These are phyloP conservation scores for Yamadazyma trypodendri DNA, from an alignment of 1,139 yeast genomes.

Conservation along the genomic window DNA sequence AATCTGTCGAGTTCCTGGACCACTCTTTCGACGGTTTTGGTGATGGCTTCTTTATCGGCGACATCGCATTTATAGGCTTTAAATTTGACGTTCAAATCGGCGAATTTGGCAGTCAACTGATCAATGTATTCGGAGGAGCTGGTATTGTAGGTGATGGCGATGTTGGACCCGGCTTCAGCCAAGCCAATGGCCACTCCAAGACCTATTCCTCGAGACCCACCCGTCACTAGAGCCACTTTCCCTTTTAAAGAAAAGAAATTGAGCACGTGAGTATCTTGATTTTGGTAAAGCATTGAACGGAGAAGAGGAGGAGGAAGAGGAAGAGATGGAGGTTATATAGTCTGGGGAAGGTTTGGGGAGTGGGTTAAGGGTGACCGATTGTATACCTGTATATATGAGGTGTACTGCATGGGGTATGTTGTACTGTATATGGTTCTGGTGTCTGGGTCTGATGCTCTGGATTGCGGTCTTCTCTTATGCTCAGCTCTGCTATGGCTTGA, in stretches of 20 bases:
- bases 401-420: no score
- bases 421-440: no score
- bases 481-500: no score
- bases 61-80: constrained; percentile 22
- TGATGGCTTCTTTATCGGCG: constrained; percentile 20
- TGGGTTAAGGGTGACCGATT: no score
- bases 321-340: background rate
- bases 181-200: constrained; percentile 35
- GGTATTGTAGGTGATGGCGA: constrained; percentile 27
- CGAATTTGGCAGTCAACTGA: constrained; percentile 18
- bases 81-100: constrained; percentile 17
- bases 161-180: constrained; percentile 32
- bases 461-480: no score
- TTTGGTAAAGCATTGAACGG: constrained; percentile 13
- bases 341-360: background rate
- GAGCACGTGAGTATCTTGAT: constrained; percentile 13
- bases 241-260: constrained; percentile 29
- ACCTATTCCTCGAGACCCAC: constrained; percentile 38
- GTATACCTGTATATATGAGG: background rate
- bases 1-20: constrained; percentile 33
- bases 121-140: constrained; percentile 33
- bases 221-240: constrained; percentile 35
- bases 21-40: constrained; percentile 17
- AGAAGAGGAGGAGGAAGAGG: background rate
- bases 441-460: no score